phyloP scores from a whole-genome alignment of 2,329 filamentous ascomycete species.

The Leptographium galeiforme region DNA sequence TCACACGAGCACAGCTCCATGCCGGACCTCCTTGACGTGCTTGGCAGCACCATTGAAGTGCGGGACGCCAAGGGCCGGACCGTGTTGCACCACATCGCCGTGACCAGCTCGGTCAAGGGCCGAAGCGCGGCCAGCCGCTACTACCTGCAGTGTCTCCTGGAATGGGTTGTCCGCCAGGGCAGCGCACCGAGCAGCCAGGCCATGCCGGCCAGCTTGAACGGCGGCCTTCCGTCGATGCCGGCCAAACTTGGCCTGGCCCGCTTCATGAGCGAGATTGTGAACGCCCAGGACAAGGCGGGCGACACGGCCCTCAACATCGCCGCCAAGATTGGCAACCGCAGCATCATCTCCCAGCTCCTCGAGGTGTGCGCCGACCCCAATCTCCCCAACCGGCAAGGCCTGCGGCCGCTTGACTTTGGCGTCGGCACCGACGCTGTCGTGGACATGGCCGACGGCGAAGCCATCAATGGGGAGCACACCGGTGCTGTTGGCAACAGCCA shows the following conservation, averaged over 20 bases:
- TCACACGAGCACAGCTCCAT: slow-evolving; percentile 87
- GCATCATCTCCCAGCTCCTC: slow-evolving; percentile 90
- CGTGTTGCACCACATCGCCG: slow-evolving; percentile 88
- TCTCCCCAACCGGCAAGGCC: slow-evolving; percentile 78
- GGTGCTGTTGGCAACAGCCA: slow-evolving; percentile 32
- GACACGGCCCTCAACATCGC: slow-evolving; percentile 93
- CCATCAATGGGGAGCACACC: slow-evolving; percentile 27
- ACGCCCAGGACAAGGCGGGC: slow-evolving; percentile 82
- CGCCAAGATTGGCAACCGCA: slow-evolving; percentile 80
- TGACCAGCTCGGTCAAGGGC: slow-evolving; percentile 91
- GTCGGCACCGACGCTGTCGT: slow-evolving; percentile 55
- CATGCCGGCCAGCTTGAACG: slow-evolving; percentile 11
- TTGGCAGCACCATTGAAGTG: slow-evolving; percentile 82
- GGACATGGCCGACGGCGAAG: slow-evolving; percentile 27
- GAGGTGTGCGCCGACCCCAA: slow-evolving; percentile 92
- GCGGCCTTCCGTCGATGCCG: slow-evolving; percentile 15
- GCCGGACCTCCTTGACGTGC: slow-evolving; percentile 74
- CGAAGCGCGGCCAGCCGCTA: slow-evolving; percentile 85
- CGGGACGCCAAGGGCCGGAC: slow-evolving; percentile 81
- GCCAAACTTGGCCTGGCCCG: slow-evolving; percentile 75
- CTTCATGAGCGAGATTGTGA: slow-evolving; percentile 96
- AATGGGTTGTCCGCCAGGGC: slow-evolving; percentile 85
- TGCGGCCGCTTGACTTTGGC: slow-evolving; percentile 87
- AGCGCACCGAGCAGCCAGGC: slow-evolving; percentile 27
- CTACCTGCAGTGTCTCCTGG: slow-evolving; percentile 85